Conservation (phyloP, 2,329 filamentous ascomycete species). For the Fusarium pseudocircinatum region DNA sequence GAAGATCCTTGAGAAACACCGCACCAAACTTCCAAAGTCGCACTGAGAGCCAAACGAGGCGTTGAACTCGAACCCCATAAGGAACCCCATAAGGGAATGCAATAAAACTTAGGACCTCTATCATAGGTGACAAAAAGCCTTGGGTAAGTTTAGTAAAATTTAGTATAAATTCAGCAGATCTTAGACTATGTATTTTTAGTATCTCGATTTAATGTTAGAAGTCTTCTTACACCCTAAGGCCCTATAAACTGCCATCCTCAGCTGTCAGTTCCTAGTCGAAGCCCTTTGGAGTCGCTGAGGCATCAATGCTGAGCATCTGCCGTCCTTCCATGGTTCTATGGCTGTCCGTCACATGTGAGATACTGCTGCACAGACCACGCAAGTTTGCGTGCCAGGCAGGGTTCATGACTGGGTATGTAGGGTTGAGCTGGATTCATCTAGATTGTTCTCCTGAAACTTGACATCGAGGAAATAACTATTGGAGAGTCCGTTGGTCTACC, state of each 20-base stretch:
- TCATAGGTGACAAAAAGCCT: too few species aligned
- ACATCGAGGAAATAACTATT: not conserved
- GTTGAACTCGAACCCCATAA: conserved; percentile 15
- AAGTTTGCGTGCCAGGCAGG: conserved; percentile 2
- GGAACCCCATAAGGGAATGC: not conserved
- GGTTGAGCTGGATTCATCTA: not conserved
- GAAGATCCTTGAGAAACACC: conserved; percentile 9
- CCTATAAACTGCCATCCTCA: conserved; percentile 3
- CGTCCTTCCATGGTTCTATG: conserved; percentile 24
- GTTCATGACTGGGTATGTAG: conserved; percentile 7
- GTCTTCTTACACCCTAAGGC: not conserved
- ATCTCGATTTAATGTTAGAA: too few species aligned
- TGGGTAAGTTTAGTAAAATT: too few species aligned
- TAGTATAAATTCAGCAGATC: too few species aligned
- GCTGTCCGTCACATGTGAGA: conserved; percentile 33
- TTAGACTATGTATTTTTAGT: too few species aligned
- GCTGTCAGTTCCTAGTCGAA: conserved; percentile 16
- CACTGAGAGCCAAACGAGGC: conserved; percentile 31
- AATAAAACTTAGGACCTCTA: too few species aligned
- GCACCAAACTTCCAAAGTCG: conserved; percentile 15
- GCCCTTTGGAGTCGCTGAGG: not conserved
- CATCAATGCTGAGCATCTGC: conserved; percentile 12
- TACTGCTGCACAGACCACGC: conserved; percentile 25
- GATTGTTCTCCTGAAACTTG: conserved; percentile 24
- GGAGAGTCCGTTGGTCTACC: not conserved